Percentiles rank a stretch among this genome's conserved stretches.
Evolutionary conservation across 805 yeast species (phyloP).

Genomic region (Metschnikowia corniflorae): DNA sequence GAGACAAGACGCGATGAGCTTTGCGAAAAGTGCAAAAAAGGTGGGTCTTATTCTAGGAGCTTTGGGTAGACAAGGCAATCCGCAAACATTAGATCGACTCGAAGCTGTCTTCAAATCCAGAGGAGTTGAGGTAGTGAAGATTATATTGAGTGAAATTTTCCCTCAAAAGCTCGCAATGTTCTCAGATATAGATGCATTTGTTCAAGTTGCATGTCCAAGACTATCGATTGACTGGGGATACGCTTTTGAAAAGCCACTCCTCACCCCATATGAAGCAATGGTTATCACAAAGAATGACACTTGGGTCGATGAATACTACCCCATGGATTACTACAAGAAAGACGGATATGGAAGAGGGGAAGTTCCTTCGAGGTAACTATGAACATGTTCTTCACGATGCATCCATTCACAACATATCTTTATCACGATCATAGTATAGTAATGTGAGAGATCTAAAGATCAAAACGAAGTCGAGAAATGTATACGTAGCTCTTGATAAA

Average conservation of each 20-base stretch:
- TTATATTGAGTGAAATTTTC: slow-evolving; percentile 86
- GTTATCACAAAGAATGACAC: slow-evolving; percentile 74
- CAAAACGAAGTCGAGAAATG: too few relatives aligned
- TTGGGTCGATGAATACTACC: slow-evolving; percentile 67
- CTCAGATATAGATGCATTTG: slow-evolving; percentile 90
- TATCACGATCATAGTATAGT: too few relatives aligned
- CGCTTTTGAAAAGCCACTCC: slow-evolving; percentile 85
- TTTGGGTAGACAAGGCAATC: slow-evolving; percentile 91
- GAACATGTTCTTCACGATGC: too few relatives aligned
- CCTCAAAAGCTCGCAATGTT: slow-evolving; percentile 91
- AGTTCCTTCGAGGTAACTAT: slow-evolving; percentile 48
- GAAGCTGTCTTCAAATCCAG: slow-evolving; percentile 49
- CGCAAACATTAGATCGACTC: slow-evolving; percentile 66
- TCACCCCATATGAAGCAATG: slow-evolving; percentile 96
- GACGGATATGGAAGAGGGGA: slow-evolving; percentile 92
- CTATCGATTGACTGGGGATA: slow-evolving; percentile 98
- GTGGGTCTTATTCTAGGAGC: slow-evolving; percentile 90
- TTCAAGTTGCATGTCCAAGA: slow-evolving; percentile 97
- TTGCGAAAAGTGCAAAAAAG: slow-evolving; percentile 57
- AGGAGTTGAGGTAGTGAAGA: slow-evolving; percentile 72
- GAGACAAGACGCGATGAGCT: slow-evolving; percentile 66
- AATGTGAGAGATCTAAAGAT: too few relatives aligned
- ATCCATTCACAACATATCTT: too few relatives aligned
- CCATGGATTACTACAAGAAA: slow-evolving; percentile 91
- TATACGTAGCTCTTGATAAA: too few relatives aligned